A percentile compares a stretch with the other conserved stretches of the same genome.
Conservation (phyloP, 2,329 filamentous ascomycete species). For the Beauveria brongniartii region DNA sequence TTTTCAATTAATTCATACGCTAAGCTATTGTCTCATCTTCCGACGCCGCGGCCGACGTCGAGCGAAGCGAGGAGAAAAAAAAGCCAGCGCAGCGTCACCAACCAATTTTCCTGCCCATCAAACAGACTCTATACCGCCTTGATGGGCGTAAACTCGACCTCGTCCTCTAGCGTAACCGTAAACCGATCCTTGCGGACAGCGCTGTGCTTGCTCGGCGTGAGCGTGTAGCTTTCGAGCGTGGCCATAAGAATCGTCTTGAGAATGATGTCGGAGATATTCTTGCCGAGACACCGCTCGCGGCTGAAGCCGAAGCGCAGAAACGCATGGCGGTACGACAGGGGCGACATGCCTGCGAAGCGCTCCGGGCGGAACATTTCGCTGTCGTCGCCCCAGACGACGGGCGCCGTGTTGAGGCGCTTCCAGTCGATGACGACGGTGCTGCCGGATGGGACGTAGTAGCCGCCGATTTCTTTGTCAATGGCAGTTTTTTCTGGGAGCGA, state of each 20-base stretch:
- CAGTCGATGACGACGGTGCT: not conserved
- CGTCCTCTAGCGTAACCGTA: not conserved
- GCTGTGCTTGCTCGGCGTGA: not conserved
- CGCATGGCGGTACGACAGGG: not conserved
- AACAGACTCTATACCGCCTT: not conserved
- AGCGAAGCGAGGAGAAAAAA: too few species aligned
- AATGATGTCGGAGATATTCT: not conserved
- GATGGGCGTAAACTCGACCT: not conserved
- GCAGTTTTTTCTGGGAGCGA: not conserved
- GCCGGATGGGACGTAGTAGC: not conserved
- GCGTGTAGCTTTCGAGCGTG: not conserved
- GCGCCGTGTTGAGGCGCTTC: not conserved
- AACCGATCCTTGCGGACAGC: not conserved
- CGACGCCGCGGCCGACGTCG: too few species aligned
- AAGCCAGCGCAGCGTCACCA: not conserved
- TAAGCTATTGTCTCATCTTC: too few species aligned
- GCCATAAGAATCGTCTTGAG: not conserved
- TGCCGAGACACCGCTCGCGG: not conserved
- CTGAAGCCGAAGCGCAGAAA: not conserved
- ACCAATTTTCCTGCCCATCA: not conserved
- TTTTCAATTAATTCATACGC: too few species aligned
- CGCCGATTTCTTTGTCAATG: not conserved
- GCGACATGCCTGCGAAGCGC: not conserved
- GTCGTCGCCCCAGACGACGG: not conserved
- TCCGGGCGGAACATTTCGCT: not conserved